A percentile compares a stretch with the other conserved stretches of the same genome.
Evolutionary conservation across 2,329 filamentous ascomycete genomes (phyloP).

Genomic region (Aplosporella prunicola): DNA sequence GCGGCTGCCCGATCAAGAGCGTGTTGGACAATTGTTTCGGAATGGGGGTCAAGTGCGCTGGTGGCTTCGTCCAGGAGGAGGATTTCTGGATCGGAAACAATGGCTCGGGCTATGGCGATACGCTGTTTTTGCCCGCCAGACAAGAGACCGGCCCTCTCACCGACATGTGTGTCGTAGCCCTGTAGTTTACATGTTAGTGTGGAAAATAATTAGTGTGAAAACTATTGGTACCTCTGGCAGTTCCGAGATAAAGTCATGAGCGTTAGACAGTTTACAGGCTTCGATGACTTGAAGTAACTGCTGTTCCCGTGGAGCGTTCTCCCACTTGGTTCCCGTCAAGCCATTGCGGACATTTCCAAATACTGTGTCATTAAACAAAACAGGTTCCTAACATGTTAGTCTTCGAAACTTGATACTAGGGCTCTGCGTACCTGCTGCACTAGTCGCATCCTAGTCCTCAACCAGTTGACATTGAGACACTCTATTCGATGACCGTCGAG

Average conservation of each 20-base stretch:
- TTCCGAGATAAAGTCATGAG: slow-evolving; percentile 76
- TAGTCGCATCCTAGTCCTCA: slow-evolving; percentile 83
- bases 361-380: slow-evolving; percentile 82
- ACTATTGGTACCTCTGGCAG: slow-evolving; percentile 49
- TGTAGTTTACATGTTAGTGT: slow-evolving; percentile 38
- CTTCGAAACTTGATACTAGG: no score
- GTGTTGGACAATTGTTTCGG: slow-evolving; percentile 87
- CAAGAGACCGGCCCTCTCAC: slow-evolving; percentile 83
- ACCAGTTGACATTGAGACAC: slow-evolving; percentile 77
- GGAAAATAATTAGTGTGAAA: background rate
- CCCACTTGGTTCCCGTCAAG: slow-evolving; percentile 39
- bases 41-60: slow-evolving; percentile 85
- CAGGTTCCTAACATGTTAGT: no score
- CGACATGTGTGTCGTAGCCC: slow-evolving; percentile 86
- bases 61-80: slow-evolving; percentile 92
- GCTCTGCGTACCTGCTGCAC: no score
- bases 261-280: slow-evolving; percentile 87
- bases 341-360: slow-evolving; percentile 85
- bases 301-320: slow-evolving; percentile 1
- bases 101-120: slow-evolving; percentile 83
- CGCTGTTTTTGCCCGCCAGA: slow-evolving; percentile 96
- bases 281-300: slow-evolving; percentile 57
- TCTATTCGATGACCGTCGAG: slow-evolving; percentile 78
- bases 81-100: slow-evolving; percentile 86
- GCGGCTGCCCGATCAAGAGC: slow-evolving; percentile 78